Base-by-base conservation (phyloP, 768 basidiomycete species). In the Tricholoma bakamatsutake region DNA sequence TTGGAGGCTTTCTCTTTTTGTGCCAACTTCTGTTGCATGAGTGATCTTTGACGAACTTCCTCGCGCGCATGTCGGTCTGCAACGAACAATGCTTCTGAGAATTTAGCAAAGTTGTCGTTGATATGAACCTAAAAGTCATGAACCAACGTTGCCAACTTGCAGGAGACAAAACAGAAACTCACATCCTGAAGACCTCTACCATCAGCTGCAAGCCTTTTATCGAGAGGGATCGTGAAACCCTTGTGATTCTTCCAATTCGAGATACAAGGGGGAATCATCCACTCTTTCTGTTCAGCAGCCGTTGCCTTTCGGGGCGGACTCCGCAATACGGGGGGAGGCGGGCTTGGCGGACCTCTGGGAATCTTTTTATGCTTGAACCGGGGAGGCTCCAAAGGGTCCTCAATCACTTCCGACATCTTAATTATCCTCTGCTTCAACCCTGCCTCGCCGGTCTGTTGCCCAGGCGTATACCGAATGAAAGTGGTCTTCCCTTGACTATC, bases 211-310 rank as follows among this genome's bases (percentile, higher is more conserved):
- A 99, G 76, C 60, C 96, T 90, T 75, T 99, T 98, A 68, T 98
- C 97, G 33, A 98, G 80, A 35, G 97, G 96, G 65, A 98, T 98
- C 1, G 97, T 98, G 70, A 95, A 99, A 81, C 97, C 97, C 74
- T 98, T 99, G 84, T 98, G 98, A 78, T 99, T 99, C 77, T 99
- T 99, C 97, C 97, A 99, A 73, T 99, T 99, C 27, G 93, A 96
- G 57, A 99, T 98, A 70, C 96, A 98, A 15, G 97, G 97, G 15
- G 97, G 97, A 55, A 99, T 98, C 94, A 98, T 97, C 97, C 97
- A 98, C 66, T 98, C 97, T 74, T 98, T 99, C 74, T 98, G 96
- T 67, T 99, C 97, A 54, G 93, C 90, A 7, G 91, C 90, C 0
- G 96, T 96, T 3, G 94, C 95, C 66, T 97, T 95, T 53, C 97